phyloP scores from a whole-genome alignment of 1,284 basidiomycete species.

The Ustilago loliicola region DNA sequence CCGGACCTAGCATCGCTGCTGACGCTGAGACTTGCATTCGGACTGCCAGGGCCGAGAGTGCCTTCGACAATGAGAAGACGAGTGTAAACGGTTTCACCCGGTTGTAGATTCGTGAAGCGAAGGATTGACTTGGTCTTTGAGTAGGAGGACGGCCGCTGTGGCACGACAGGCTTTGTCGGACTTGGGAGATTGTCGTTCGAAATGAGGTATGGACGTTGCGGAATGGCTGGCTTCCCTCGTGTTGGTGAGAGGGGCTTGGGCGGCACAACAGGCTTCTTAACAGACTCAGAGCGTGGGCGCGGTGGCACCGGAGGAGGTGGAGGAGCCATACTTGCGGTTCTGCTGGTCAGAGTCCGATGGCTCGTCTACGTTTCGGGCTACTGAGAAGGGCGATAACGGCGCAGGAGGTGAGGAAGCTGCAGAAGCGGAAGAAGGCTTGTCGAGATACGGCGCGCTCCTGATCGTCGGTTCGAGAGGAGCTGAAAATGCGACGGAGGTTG shows the following conservation, averaged over 20 bases:
- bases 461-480: conserved; percentile 57
- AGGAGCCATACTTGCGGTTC: not conserved
- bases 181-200: not conserved
- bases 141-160: not conserved
- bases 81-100: conserved; percentile 34
- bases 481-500: conserved; percentile 63
- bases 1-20: conserved; percentile 13
- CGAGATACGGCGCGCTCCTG: conserved; percentile 63
- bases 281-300: not conserved
- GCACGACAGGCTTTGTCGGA: not conserved
- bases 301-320: conserved; percentile 10
- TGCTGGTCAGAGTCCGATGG: conserved; percentile 39
- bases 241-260: not conserved
- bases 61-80: conserved; percentile 47
- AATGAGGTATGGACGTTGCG: not conserved
- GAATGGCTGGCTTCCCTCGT: conserved; percentile 3
- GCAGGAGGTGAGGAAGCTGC: conserved; percentile 62
- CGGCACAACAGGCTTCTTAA: not conserved
- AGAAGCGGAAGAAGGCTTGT: conserved; percentile 66
- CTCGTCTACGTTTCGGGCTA: conserved; percentile 55
- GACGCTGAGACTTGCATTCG: conserved; percentile 21
- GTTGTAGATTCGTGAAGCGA: conserved; percentile 31
- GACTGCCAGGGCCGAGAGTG: not conserved
- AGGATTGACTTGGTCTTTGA: not conserved
- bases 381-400: conserved; percentile 62